A percentile compares a stretch with the other conserved stretches of the same genome.
Conservation (phyloP, 441 rosid species). For the Biscutella auriculata region DNA sequence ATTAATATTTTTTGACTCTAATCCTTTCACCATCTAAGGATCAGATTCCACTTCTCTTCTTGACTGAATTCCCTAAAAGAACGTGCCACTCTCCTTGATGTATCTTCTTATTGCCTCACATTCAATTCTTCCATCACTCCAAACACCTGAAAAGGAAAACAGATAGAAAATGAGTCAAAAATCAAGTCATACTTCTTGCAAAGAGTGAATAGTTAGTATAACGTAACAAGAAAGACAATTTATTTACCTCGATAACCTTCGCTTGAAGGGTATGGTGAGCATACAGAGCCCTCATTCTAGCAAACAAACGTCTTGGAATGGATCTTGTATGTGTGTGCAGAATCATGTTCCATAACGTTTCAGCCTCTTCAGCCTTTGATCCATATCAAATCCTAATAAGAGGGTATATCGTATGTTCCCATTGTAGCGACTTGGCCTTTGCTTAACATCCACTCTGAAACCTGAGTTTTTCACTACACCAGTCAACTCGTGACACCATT, state of each 20-base stretch:
- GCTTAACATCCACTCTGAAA: conserved; percentile 88
- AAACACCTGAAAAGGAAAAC: conserved; percentile 39
- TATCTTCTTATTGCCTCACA: conserved; percentile 69
- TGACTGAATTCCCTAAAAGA: conserved; percentile 49
- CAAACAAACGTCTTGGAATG: conserved; percentile 59
- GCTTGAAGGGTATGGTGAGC: conserved; percentile 60
- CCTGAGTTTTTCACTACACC: conserved; percentile 25
- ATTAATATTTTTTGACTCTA: conserved; percentile 42
- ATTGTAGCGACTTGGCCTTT: conserved; percentile 87
- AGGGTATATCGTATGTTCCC: conserved; percentile 77
- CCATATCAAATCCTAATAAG: conserved; percentile 73
- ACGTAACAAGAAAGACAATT: not conserved
- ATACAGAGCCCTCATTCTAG: conserved; percentile 73
- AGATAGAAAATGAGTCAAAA: not conserved
- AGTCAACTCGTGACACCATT: not conserved
- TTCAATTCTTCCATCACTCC: conserved; percentile 84
- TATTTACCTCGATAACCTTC: conserved; percentile 56
- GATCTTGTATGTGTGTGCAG: conserved; percentile 56
- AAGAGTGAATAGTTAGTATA: not conserved
- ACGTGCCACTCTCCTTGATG: conserved; percentile 44
- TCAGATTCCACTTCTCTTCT: conserved; percentile 42
- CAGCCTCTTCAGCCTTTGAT: conserved; percentile 71
- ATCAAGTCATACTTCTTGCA: not conserved
- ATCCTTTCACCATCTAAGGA: conserved; percentile 66
- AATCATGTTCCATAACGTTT: conserved; percentile 77